Evolutionary conservation across 495 filamentous ascomycete species (phyloP).

Genomic region (Penicillium parvum): DNA sequence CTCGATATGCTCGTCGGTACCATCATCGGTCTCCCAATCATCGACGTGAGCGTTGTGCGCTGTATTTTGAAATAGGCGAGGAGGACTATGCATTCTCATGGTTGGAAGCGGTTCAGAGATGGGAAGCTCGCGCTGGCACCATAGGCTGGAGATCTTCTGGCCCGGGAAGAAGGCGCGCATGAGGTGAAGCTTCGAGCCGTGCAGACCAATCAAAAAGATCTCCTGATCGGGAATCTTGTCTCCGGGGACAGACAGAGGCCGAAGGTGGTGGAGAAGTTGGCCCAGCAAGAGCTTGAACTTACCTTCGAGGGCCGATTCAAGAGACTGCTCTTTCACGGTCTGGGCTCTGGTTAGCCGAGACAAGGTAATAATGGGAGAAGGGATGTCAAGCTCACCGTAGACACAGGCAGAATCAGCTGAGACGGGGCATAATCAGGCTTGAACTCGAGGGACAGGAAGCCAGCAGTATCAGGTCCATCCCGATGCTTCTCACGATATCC

Average conservation of each 20-base stretch:
- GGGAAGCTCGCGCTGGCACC: slow-evolving; percentile 18
- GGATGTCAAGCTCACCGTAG: slow-evolving; percentile 15
- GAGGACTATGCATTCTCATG: background rate
- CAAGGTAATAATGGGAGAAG: background rate
- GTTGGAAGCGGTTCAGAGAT: background rate
- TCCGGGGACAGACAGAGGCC: slow-evolving; percentile 14
- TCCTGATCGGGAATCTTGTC: slow-evolving; percentile 34
- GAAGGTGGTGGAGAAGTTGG: slow-evolving; percentile 23
- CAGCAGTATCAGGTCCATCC: slow-evolving; percentile 20
- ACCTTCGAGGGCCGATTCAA: slow-evolving; percentile 11
- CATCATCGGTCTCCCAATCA: background rate
- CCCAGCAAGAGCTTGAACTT: slow-evolving; percentile 30
- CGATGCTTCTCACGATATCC: slow-evolving; percentile 25
- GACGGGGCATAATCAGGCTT: slow-evolving; percentile 1
- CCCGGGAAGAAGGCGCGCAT: slow-evolving; percentile 29
- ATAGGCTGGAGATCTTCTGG: slow-evolving; percentile 24
- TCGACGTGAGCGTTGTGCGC: background rate
- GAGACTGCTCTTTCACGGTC: slow-evolving; percentile 15
- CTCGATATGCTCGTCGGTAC: background rate
- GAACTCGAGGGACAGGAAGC: slow-evolving; percentile 20
- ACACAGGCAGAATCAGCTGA: slow-evolving; percentile 15
- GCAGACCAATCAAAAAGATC: slow-evolving; percentile 26
- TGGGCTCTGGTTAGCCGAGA: background rate
- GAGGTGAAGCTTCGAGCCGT: slow-evolving; percentile 31
- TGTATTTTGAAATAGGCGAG: background rate